Base-by-base conservation (phyloP, 1,284 basidiomycete genomes). In the Ceraceosorus guamensis region DNA sequence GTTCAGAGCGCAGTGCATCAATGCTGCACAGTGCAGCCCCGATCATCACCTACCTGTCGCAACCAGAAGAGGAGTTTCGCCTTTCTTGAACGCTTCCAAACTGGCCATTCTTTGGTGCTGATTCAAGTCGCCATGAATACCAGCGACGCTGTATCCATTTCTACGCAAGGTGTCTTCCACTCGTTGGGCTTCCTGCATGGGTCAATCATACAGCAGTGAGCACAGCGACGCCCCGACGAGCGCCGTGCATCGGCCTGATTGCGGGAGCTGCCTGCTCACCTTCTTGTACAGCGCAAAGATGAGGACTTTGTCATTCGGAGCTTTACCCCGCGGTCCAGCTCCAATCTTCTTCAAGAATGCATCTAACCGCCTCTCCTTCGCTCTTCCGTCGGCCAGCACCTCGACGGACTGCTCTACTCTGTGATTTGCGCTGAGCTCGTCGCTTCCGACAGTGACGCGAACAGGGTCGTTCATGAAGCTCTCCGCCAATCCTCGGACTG, bases 221-320 rank as follows among this genome's bases (percentile, higher is more conserved):
- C 33, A n/a, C 10, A 49, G 51, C 35, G 24, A 32, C 50, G 31
- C 11, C n/a, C 18, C 24, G 13, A 53, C 41, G 14, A 53, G 51
- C 24, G 48, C 8, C 31, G 10, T 14, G 51, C 31, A 35, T 16
- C 13, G 30, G 18, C 18, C 48, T 31, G 39, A n/a, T 33, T 50
- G 24, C 24, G 24, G 3, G 1, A 24, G 24, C 1, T 24, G 24
- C 24, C 24, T 3, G 24, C 24, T 24, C 24, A 24, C 24, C 77
- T 91, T 93, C 80, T 99, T 99, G 82, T 99, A 99, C 48, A 98
- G 81, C 1, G 89, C 93, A 77, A 99, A 99, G 46, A 98, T 84
- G 46, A 99, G 84, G 58, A 91, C 84, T 54, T 89, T 88, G 10
- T 86, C 81, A 3, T 81, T 77, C 49, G 71, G 75, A 65, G 73